Evolutionary conservation across 148 eudicot species (phyloP).

Genomic region (Silene conica): DNA sequence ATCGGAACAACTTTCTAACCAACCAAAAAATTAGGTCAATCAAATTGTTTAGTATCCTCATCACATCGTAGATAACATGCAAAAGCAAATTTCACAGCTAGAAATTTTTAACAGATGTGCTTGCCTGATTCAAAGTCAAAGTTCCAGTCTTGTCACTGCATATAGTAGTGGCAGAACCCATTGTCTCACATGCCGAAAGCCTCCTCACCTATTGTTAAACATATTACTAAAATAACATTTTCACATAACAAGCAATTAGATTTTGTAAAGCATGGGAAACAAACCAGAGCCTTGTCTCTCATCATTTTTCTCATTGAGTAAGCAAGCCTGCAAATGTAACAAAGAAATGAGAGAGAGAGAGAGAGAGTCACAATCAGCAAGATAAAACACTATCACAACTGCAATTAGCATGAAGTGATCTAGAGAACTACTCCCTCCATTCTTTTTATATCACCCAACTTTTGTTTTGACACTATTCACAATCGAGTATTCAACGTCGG

Average conservation of each 20-base stretch:
- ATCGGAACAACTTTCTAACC: background rate
- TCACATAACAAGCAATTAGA: background rate
- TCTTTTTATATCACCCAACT: too few relatives aligned
- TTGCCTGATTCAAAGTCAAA: conserved; percentile 40
- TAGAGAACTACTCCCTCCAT: too few relatives aligned
- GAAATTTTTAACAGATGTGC: conserved; percentile 4
- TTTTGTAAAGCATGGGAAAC: conserved; percentile 19
- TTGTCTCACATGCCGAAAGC: conserved; percentile 48
- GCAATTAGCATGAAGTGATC: background rate
- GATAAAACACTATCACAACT: background rate
- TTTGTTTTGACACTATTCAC: too few relatives aligned
- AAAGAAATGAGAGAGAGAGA: background rate
- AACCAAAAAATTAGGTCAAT: background rate
- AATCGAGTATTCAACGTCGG: too few relatives aligned
- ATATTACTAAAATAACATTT: background rate
- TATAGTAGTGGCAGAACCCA: conserved; percentile 49
- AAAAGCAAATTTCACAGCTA: background rate
- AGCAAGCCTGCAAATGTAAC: conserved; percentile 69
- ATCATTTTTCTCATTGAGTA: conserved; percentile 99
- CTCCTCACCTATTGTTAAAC: conserved; percentile 42
- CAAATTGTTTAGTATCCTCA: background rate
- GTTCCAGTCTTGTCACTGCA: conserved; percentile 55
- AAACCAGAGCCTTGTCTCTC: conserved; percentile 96
- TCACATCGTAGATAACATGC: background rate
- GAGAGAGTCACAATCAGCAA: background rate